Conservation (phyloP, 2,329 filamentous ascomycete genomes). For the Ophiostoma himal-ulmi region DNA sequence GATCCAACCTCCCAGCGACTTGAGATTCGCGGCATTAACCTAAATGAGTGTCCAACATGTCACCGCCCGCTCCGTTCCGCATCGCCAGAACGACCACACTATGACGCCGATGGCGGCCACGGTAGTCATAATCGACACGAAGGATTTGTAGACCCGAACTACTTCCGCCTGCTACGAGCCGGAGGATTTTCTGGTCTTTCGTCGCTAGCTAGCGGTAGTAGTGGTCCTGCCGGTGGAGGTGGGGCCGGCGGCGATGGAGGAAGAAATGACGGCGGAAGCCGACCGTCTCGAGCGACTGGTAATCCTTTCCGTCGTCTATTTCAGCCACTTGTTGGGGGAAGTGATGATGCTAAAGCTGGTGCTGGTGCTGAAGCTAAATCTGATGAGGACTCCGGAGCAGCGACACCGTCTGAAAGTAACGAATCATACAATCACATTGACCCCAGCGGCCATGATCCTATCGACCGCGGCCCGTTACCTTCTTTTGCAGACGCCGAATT, state of each 20-base stretch:
- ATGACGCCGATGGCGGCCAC: conserved; percentile 35
- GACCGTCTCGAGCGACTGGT: conserved; percentile 33
- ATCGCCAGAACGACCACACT: conserved; percentile 45
- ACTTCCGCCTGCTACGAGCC: conserved; percentile 85
- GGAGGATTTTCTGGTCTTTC: conserved; percentile 38
- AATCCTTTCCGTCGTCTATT: conserved; percentile 49
- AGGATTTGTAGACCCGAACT: conserved; percentile 80
- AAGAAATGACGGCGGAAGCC: not conserved
- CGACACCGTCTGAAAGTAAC: not conserved
- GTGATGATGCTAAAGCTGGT: not conserved
- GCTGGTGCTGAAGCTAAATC: not conserved
- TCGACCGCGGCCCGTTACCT: conserved; percentile 16
- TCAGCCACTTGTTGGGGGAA: conserved; percentile 35
- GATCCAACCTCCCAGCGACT: conserved; percentile 80
- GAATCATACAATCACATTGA: not conserved
- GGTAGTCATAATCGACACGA: conserved; percentile 39
- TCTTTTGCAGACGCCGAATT: conserved; percentile 39
- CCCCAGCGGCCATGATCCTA: not conserved
- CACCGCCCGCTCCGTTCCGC: conserved; percentile 59
- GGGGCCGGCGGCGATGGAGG: not conserved
- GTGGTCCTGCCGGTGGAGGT: not conserved
- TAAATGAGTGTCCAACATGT: conserved; percentile 85
- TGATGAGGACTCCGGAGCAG: not conserved
- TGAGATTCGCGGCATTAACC: conserved; percentile 58
- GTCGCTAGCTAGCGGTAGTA: not conserved